Base-by-base conservation (phyloP, 192 early-diverging fungal genomes). In the Mortierella antarctica region DNA sequence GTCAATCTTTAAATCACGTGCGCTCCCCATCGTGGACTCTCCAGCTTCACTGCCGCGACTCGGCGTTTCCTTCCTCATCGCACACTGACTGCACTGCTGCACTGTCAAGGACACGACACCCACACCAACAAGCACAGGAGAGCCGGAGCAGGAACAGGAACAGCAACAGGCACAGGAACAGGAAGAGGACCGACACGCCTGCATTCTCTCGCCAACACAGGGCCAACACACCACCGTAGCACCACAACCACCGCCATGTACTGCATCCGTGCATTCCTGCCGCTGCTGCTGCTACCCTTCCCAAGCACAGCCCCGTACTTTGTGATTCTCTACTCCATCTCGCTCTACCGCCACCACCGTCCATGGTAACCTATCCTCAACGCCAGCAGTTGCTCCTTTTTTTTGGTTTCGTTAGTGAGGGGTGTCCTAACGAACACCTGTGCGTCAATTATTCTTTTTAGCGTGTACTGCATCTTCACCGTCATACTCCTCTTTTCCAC, bases 181-280 rank as follows among this genome's bases (percentile, higher is more conserved):
- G 23, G 21, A 42, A 49, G 1, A 49, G 14, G 14, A 41, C 18
- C 2, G 39, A 15, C 40, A 41, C 15, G 40, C 40, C 0, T 39
- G n/a, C 40, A 59, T 12, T 17, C 4, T 15, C 5, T 45, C 21
- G n/a, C 7, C 2, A 11, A 45, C 58, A 44, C 58, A 44, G 7
- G 15, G 42, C 58, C 14, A 61, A 8, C 17, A 17, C 17, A 50
- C 46, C 47, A 18, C 11, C 52, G 10, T 31, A 53, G 51, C 50
- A 4, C n/a, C 48, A 42, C 14, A 21, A 39, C 52, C 52, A 58
- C 11, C 61, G 42, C 18, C 23, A 89, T 90, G 89, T 88, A 88
- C 62, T 87, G 87, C 67, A 87, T 88, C 76, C 86, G 87, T 46
- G 87, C 84, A 59, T 90, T 90, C 68, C 82, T 90, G 18, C 89